These are phyloP conservation scores for Saccharomyces hybrid DNA, from an alignment of 1,139 yeast genomes.

Conservation along the genomic window DNA sequence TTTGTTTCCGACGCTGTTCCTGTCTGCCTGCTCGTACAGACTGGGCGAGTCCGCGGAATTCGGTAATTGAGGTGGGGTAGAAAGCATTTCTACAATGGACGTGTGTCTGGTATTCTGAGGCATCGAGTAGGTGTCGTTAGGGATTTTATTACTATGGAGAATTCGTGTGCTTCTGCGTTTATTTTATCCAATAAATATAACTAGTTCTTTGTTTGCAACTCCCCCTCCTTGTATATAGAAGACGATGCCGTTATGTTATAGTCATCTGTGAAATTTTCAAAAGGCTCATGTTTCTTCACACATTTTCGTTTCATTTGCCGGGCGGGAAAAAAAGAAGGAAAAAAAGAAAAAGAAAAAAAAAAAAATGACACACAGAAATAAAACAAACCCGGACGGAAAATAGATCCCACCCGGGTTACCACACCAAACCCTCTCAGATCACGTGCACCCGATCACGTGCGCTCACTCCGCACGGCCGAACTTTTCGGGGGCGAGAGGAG, in stretches of 20 bases:
- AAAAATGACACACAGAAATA: neutral
- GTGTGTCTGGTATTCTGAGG: constrained; percentile 41
- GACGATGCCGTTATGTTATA: neutral
- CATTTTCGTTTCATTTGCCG: neutral
- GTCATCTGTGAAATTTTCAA: neutral
- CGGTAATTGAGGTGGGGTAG: constrained; percentile 68
- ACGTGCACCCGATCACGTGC: too few species aligned
- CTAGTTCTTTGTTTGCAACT: neutral
- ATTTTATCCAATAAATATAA: neutral
- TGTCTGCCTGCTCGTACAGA: constrained; percentile 2
- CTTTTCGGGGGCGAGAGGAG: neutral
- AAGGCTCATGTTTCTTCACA: neutral
- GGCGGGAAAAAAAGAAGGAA: neutral
- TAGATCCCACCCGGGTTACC: neutral
- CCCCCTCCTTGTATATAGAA: neutral
- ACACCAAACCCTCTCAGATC: neutral
- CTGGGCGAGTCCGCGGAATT: constrained; percentile 6
- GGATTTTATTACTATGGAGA: neutral
- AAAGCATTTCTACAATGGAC: constrained; percentile 73
- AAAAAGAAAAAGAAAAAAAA: neutral
- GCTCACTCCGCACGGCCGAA: neutral
- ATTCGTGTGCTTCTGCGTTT: neutral
- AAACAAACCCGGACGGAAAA: neutral
- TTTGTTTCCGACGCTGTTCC: neutral
- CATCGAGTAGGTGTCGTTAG: constrained; percentile 7